Base-by-base conservation (phyloP, 768 basidiomycete species). In the Calocera cornea region DNA sequence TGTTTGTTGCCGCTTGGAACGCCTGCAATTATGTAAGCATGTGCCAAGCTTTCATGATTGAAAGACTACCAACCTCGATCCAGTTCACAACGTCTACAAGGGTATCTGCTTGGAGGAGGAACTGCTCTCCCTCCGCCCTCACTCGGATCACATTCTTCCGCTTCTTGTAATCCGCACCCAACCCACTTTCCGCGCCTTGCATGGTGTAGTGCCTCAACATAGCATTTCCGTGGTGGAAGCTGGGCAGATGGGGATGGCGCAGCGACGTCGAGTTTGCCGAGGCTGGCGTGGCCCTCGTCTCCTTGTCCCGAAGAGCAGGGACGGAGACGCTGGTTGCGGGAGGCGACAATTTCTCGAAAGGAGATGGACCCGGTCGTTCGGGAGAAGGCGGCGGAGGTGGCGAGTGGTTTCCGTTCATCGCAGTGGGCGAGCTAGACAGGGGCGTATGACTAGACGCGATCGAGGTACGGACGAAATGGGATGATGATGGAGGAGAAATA, bases 111-210 rank as follows among this genome's bases (percentile, higher is more conserved):
- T 99, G 95, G 72, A 99, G 72, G 71, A 99, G 79, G 77, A 99
- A 99, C 78, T 99, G 97, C 79, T 98, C 92, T 14, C 95, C 97
- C 75, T 97, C 93, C 70, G 93, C 79, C 67, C 95, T 79, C 33
- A 98, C 85, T 24, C 97, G 83, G 36, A 98, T 93, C 50, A 98
- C 95, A 75, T 98, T 90, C 80, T 86, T 88, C 70, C 94, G 81
- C 82, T 98, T 98, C 70, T 85, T 40, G 77, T 99, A 99, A 76
- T 99, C 97, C 68, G 90, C 93, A 34, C 92, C 97, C 40, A 99
- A 76, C 24, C 97, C 97, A 69, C 91, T 92, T 80, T 97, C 95
- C 7, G 93, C 92, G 71, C 89, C 77, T 75, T 95, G 92, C 76
- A 97, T 79, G 24, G 90, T 86, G 74, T 97, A 97, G 65, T 81